Evolutionary conservation across 1,284 basidiomycete genomes (phyloP).

Genomic region (Dichomitus squalens): DNA sequence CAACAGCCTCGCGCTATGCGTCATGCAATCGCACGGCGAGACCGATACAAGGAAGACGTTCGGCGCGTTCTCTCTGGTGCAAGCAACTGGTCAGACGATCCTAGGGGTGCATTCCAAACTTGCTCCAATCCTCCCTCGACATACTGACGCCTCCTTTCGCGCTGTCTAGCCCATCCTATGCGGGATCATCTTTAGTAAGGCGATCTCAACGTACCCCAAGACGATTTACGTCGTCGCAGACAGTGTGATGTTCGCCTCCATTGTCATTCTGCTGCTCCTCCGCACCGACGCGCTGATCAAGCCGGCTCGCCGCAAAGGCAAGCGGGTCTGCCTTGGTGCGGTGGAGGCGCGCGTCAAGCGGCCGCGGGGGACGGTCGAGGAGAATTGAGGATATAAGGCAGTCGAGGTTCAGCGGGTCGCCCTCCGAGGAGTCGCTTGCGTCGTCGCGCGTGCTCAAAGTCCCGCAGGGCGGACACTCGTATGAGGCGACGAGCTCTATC

Average conservation of each 20-base stretch:
- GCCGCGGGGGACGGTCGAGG: conserved; percentile 39
- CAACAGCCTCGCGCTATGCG: conserved; percentile 72
- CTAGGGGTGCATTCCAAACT: conserved; percentile 54
- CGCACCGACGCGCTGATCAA: conserved; percentile 40
- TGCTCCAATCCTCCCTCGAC: conserved; percentile 4
- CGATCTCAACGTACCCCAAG: conserved; percentile 66
- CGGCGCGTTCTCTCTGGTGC: conserved; percentile 67
- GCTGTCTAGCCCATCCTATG: conserved; percentile 63
- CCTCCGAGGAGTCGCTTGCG: background rate
- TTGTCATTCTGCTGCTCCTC: conserved; percentile 53
- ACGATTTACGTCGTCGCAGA: conserved; percentile 65
- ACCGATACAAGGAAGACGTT: conserved; percentile 56
- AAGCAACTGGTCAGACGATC: conserved; percentile 68
- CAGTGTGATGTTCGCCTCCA: conserved; percentile 48
- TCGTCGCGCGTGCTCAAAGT: conserved; percentile 1
- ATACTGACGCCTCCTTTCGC: background rate
- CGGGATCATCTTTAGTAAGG: conserved; percentile 65
- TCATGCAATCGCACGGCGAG: conserved; percentile 53
- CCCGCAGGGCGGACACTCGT: conserved; percentile 2
- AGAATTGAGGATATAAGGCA: conserved; percentile 38
- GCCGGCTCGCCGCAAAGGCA: conserved; percentile 8
- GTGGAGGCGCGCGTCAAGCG: conserved; percentile 27
- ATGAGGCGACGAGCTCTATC: conserved; percentile 12
- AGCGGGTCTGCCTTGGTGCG: conserved; percentile 5
- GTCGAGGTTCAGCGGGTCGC: conserved; percentile 5